Evolutionary conservation across 164 flowering plant genomes (phyloP).

Genomic region (Buxus sempervirens): DNA sequence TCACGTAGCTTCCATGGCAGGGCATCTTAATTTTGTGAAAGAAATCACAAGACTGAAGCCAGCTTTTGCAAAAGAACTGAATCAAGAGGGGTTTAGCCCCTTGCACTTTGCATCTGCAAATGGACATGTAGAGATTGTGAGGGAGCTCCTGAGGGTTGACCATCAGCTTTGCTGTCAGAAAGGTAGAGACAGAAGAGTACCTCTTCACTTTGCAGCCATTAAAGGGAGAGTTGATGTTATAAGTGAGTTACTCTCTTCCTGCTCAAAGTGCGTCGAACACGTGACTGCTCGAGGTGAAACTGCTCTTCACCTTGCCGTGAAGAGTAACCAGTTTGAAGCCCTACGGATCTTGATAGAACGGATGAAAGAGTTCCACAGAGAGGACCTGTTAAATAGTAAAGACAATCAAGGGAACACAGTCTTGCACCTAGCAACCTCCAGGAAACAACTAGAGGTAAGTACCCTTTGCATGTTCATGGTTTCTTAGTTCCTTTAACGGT

Average conservation of each 20-base stretch:
- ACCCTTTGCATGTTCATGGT: background rate
- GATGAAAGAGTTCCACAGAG: slow-evolving; percentile 13
- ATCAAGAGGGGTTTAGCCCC: background rate
- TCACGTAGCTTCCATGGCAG: slow-evolving; percentile 1
- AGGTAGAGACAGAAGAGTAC: slow-evolving; percentile 26
- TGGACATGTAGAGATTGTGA: slow-evolving; percentile 26
- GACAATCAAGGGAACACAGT: slow-evolving; percentile 37
- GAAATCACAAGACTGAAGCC: background rate
- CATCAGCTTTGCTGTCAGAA: slow-evolving; percentile 17
- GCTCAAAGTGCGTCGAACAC: slow-evolving; percentile 22
- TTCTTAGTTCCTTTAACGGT: background rate
- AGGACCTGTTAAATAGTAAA: slow-evolving; percentile 21
- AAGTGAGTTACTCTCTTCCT: slow-evolving; percentile 17
- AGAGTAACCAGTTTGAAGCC: slow-evolving; percentile 26
- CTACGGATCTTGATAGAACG: slow-evolving; percentile 19
- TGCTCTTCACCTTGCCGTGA: slow-evolving; percentile 43
- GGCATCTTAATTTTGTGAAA: background rate
- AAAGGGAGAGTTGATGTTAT: slow-evolving; percentile 30
- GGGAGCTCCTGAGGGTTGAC: slow-evolving; percentile 22
- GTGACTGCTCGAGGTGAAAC: slow-evolving; percentile 26
- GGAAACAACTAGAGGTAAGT: slow-evolving; percentile 31
- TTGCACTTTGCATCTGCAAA: background rate
- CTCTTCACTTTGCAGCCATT: slow-evolving; percentile 37
- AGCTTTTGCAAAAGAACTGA: background rate
- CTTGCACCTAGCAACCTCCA: slow-evolving; percentile 35